Conservation (phyloP, 2,329 filamentous ascomycete genomes). For the Rugonectria rugulosa region DNA sequence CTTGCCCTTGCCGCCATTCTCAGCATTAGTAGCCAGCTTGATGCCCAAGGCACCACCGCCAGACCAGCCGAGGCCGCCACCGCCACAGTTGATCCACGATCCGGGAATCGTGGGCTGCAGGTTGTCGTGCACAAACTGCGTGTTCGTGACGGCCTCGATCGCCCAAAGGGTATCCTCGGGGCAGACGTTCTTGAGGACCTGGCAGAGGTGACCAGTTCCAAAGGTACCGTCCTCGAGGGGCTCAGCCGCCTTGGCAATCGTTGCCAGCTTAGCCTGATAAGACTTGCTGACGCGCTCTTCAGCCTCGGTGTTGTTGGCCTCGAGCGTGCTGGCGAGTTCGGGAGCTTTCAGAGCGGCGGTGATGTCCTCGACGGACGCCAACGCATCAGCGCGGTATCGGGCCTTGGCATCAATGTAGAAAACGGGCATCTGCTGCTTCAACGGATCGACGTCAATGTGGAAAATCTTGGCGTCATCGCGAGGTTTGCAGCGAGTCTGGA, state of each 20-base stretch:
- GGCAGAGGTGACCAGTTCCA: constrained; percentile 50
- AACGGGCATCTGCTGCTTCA: constrained; percentile 77
- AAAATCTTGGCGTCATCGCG: constrained; percentile 61
- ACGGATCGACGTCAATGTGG: constrained; percentile 71
- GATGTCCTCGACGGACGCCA: constrained; percentile 73
- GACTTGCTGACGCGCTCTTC: constrained; percentile 60
- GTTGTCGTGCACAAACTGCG: constrained; percentile 72
- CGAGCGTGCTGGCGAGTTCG: constrained; percentile 50
- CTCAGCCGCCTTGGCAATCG: constrained; percentile 63
- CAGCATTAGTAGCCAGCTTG: constrained; percentile 68
- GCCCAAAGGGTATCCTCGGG: constrained; percentile 71
- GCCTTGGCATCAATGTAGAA: constrained; percentile 73
- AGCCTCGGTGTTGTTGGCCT: constrained; percentile 24
- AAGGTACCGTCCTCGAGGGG: constrained; percentile 65
- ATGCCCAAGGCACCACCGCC: constrained; percentile 79
- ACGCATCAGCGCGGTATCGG: constrained; percentile 72
- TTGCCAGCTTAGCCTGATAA: constrained; percentile 65
- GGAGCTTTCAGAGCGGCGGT: constrained; percentile 64
- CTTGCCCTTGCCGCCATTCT: constrained; percentile 50
- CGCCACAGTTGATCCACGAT: constrained; percentile 82
- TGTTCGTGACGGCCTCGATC: constrained; percentile 80
- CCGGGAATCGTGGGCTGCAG: constrained; percentile 72
- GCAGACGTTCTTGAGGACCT: constrained; percentile 42
- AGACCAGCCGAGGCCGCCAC: constrained; percentile 82
- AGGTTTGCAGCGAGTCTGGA: constrained; percentile 75